Conservation (phyloP, 176 grass and related monocot genomes). For the Panicum miliaceum region DNA sequence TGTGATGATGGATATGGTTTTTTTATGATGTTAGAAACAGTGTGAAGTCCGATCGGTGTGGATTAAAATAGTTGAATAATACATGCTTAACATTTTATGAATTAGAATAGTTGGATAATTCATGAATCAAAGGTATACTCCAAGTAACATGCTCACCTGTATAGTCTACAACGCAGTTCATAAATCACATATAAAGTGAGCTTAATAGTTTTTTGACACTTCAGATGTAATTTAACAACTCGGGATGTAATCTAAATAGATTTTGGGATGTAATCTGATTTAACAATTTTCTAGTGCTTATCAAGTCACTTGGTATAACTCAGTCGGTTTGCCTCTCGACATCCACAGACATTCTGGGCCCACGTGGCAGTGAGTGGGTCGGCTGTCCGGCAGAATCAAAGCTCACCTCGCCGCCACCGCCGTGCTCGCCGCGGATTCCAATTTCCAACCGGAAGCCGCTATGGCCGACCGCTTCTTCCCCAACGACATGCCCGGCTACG, state of each 20-base stretch:
- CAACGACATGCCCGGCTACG: slow-evolving; percentile 22
- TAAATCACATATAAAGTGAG: too few relatives aligned
- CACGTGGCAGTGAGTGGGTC: neutral
- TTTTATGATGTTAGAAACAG: too few relatives aligned
- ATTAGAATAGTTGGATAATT: too few relatives aligned
- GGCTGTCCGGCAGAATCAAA: neutral
- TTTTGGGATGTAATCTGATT: neutral
- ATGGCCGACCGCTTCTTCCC: slow-evolving; percentile 40
- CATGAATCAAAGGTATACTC: too few relatives aligned
- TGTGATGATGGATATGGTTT: too few relatives aligned
- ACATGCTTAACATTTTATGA: too few relatives aligned
- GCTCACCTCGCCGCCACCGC: neutral
- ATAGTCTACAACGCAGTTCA: too few relatives aligned
- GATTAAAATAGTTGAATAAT: too few relatives aligned
- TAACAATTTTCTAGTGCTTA: neutral
- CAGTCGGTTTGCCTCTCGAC: neutral
- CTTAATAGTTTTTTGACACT: too few relatives aligned
- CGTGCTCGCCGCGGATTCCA: neutral
- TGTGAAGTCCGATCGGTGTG: too few relatives aligned
- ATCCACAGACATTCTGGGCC: neutral
- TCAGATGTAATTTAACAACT: neutral
- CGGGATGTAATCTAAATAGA: neutral
- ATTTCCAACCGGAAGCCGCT: neutral
- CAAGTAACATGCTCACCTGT: too few relatives aligned
- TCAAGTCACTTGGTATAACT: too few relatives aligned